Evolutionary conservation across 2,329 filamentous ascomycete species (phyloP).

Genomic region (Ilyonectria destructans): DNA sequence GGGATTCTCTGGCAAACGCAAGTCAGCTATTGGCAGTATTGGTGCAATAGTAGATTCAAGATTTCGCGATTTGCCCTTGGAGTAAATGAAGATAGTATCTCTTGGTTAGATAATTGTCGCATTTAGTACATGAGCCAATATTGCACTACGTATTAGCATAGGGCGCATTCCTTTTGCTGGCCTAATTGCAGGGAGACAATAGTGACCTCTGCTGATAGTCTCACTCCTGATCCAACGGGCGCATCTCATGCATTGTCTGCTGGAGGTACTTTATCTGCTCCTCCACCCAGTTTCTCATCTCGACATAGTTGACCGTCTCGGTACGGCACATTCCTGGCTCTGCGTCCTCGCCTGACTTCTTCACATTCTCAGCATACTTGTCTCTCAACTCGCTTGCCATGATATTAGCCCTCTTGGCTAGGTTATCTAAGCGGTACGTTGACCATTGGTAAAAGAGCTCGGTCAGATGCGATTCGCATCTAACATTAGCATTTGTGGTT

Average conservation of each 20-base stretch:
- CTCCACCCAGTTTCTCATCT: conserved; percentile 47
- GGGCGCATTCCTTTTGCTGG: neutral
- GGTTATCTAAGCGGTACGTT: conserved; percentile 49
- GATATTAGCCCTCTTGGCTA: conserved; percentile 39
- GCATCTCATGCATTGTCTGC: conserved; percentile 52
- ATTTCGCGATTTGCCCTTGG: too few species aligned
- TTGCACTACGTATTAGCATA: neutral
- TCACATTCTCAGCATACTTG: conserved; percentile 46
- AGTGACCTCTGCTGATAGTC: too few species aligned
- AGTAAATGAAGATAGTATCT: too few species aligned
- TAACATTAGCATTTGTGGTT: conserved; percentile 54
- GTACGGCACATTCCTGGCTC: conserved; percentile 44
- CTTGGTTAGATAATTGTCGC: too few species aligned
- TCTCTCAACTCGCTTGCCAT: conserved; percentile 40
- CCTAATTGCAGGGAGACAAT: neutral
- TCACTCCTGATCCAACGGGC: conserved; percentile 12
- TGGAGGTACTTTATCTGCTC: conserved; percentile 52
- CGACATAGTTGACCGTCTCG: conserved; percentile 48
- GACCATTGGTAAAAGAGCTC: conserved; percentile 53
- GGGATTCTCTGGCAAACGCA: too few species aligned
- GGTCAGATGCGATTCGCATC: conserved; percentile 45
- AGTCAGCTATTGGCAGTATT: too few species aligned
- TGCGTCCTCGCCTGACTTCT: conserved; percentile 41
- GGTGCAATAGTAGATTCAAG: too few species aligned
- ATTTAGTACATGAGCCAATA: neutral